Base-by-base conservation (phyloP, 2,329 filamentous ascomycete species). In the Fusarium pseudonygamai region DNA sequence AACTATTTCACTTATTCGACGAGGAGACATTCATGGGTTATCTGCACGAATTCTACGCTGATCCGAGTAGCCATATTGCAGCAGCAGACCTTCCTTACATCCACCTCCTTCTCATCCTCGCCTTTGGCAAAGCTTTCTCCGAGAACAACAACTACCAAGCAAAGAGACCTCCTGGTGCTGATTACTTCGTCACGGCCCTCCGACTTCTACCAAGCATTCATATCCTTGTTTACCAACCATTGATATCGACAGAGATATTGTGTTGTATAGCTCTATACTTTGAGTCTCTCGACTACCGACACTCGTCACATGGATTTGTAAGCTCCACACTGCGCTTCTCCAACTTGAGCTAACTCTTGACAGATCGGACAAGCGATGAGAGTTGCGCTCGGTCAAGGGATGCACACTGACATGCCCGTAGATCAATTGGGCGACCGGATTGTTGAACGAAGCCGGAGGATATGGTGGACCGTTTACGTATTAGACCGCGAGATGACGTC, bases 381-480 rank as follows among this genome's bases (percentile, higher is more conserved):
- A 1, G 83, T 87, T 37, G 85, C 86, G 1, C 74, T 88, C 16
- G 82, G 80, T 1, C 80, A 87, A 57, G 87, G 87, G 3, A 85
- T 88, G 83, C 86, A 89, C 64, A 87, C 85, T 1, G 82, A 87
- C 34, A 87, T 88, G 85, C 84, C 83, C 0, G 79, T 80, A 1
- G 78, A 82, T 5, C 79, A 85, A 28, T 69, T 87, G 0, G 83
- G 83, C 1, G 81, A 83, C 2, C 67, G 74, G 0, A 72, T 82
- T 3, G 83, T 86, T 1, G 82, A 88, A 66, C 78, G 87, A 57
- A 85, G 83, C 58, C 84, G 86, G 3, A 83, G 83, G 39, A 81
- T 87, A 15, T 89, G 86, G 86, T 89, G 87, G 86, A 88, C 87
- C 0, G 81, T 87, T 0, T 88, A 87, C 45, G 81, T 88, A 4